phyloP scores from a whole-genome alignment of 2,329 filamentous ascomycete genomes.

The Exophiala dermatitidis region DNA sequence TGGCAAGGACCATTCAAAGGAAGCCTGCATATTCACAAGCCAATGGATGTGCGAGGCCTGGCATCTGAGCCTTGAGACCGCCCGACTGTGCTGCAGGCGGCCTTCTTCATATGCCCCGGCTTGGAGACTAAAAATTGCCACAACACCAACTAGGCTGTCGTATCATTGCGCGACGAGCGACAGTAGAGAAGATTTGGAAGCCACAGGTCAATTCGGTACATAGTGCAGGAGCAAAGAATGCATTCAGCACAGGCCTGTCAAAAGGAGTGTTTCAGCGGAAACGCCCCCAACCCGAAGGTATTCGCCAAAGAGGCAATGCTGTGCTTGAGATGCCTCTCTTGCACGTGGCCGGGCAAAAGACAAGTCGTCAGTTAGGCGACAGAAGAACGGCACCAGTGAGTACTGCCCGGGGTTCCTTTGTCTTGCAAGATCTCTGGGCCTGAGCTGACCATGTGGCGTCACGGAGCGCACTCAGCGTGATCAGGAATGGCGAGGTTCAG shows the following conservation, averaged over 20 bases:
- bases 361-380: background rate
- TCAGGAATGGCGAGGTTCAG: conserved; percentile 12
- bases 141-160: conserved; percentile 19
- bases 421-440: background rate
- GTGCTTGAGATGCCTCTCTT: conserved; percentile 1
- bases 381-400: conserved; percentile 3
- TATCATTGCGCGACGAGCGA: conserved; percentile 11
- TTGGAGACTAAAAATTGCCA: conserved; percentile 25
- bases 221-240: conserved; percentile 21
- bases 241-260: conserved; percentile 16
- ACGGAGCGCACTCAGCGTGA: background rate
- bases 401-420: conserved; percentile 9
- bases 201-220: conserved; percentile 12
- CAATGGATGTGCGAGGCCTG: conserved; percentile 22
- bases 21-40: conserved; percentile 22
- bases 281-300: conserved; percentile 1
- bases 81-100: conserved; percentile 25
- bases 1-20: conserved; percentile 22
- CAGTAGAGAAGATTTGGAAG: conserved; percentile 16
- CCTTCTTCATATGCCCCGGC: conserved; percentile 22
- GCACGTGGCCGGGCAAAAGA: conserved; percentile 5
- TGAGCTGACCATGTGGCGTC: conserved; percentile 5
- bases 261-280: conserved; percentile 21
- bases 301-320: background rate
- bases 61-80: conserved; percentile 24